These are phyloP conservation scores for Coemansia sp. DNA, from an alignment of 192 early-diverging fungal species.

Conservation along the genomic window DNA sequence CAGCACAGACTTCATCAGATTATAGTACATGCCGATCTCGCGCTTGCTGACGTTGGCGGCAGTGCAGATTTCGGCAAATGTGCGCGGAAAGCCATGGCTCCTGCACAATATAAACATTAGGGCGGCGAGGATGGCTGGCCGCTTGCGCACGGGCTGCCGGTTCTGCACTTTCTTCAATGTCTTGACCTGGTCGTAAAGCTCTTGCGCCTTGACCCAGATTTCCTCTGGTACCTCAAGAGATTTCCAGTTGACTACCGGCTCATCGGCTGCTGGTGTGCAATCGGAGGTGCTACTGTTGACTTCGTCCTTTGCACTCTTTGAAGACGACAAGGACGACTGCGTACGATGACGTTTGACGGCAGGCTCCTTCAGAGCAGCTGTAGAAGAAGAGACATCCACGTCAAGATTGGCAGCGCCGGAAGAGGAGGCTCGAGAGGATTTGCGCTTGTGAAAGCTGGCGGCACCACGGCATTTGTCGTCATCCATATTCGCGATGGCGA, in stretches of 20 bases:
- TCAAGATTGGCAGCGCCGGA: neutral
- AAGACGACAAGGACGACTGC: neutral
- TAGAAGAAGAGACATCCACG: neutral
- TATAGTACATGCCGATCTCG: slow-evolving; percentile 63
- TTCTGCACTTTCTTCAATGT: slow-evolving; percentile 62
- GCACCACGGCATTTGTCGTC: neutral
- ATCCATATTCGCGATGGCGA: neutral
- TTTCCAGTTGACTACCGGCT: slow-evolving; percentile 39
- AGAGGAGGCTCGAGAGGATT: neutral
- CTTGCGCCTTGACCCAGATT: slow-evolving; percentile 27
- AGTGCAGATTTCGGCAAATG: slow-evolving; percentile 61
- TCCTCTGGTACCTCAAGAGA: slow-evolving; percentile 33
- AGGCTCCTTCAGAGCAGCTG: neutral
- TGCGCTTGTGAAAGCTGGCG: neutral
- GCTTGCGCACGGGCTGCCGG: slow-evolving; percentile 62
- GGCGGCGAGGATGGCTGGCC: slow-evolving; percentile 61
- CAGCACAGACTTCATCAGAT: slow-evolving; percentile 60
- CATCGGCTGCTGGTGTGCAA: neutral
- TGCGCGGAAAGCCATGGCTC: slow-evolving; percentile 56
- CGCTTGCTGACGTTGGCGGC: slow-evolving; percentile 61
- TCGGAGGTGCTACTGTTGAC: neutral
- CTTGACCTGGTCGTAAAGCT: slow-evolving; percentile 58
- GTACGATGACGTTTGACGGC: neutral
- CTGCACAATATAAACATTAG: slow-evolving; percentile 62
- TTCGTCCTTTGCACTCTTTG: neutral